Evolutionary conservation across 2,329 filamentous ascomycete species (phyloP).

Genomic region (Dothideomycetes sp.): DNA sequence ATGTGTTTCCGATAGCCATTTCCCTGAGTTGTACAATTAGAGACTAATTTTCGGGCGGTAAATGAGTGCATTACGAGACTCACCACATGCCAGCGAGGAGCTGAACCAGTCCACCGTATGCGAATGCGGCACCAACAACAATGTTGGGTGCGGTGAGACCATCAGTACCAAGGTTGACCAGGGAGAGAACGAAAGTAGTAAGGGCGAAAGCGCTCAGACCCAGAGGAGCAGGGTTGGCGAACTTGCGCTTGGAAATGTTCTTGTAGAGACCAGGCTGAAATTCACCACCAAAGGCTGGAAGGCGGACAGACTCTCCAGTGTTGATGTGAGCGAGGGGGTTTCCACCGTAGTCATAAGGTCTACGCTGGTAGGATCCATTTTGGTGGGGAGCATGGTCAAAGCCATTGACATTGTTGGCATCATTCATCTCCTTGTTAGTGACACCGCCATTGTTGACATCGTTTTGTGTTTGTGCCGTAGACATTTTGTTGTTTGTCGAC

Average conservation of each 20-base stretch:
- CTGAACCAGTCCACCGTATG: constrained; percentile 40
- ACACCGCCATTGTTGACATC: constrained; percentile 13
- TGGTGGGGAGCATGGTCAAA: constrained; percentile 26
- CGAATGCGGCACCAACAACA: constrained; percentile 37
- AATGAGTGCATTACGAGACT: constrained; percentile 17
- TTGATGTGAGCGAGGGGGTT: constrained; percentile 40
- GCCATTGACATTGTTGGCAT: constrained; percentile 17
- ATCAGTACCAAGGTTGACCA: constrained; percentile 36
- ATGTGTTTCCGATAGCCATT: constrained; percentile 50
- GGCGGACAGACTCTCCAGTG: constrained; percentile 37
- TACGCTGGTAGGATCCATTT: constrained; percentile 21
- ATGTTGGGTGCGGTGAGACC: constrained; percentile 32
- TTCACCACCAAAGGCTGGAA: constrained; percentile 40
- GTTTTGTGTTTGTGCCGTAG: constrained; percentile 29
- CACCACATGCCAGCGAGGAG: constrained; percentile 45
- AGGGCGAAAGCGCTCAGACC: constrained; percentile 54
- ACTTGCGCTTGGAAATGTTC: constrained; percentile 27
- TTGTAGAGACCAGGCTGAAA: constrained; percentile 41
- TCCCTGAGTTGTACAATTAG: constrained; percentile 27
- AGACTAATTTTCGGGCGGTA: background rate
- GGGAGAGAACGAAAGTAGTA: constrained; percentile 50
- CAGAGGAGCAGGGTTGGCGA: constrained; percentile 50
- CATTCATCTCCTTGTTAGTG: constrained; percentile 16
- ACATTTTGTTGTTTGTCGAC: constrained; percentile 19
- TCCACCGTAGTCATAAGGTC: constrained; percentile 39